These are phyloP conservation scores for Neofusicoccum kwambonambiense DNA, from an alignment of 2,329 filamentous ascomycete genomes.

Conservation along the genomic window DNA sequence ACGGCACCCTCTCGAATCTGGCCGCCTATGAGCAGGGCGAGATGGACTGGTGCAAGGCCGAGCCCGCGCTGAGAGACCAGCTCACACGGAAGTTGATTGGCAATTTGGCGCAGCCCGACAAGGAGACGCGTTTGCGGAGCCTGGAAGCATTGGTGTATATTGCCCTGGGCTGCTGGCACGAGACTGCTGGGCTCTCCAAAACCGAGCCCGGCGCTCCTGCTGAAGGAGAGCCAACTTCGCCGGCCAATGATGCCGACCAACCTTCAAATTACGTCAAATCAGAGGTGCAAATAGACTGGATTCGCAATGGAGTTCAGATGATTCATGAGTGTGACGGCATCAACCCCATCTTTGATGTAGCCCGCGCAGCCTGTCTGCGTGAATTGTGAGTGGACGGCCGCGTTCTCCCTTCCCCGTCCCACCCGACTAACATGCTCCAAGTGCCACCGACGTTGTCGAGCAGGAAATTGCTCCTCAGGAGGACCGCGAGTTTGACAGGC, in stretches of 20 bases:
- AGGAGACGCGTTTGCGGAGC: constrained; percentile 30
- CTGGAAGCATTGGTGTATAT: constrained; percentile 49
- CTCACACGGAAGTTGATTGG: constrained; percentile 54
- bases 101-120: constrained; percentile 28
- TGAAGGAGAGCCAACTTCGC: constrained; percentile 8
- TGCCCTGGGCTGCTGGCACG: constrained; percentile 49
- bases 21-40: constrained; percentile 42
- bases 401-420: not conserved
- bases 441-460: constrained; percentile 16
- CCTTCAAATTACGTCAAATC: constrained; percentile 31
- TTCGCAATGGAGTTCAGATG: constrained; percentile 44
- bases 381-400: constrained; percentile 20
- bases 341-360: constrained; percentile 38
- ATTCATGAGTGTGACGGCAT: constrained; percentile 43
- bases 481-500: constrained; percentile 38
- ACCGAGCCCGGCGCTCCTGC: constrained; percentile 16
- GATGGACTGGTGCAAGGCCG: constrained; percentile 65
- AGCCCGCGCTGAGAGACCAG: constrained; percentile 53
- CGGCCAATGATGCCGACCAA: constrained; percentile 17
- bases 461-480: constrained; percentile 27
- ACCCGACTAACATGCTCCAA: constrained; percentile 1
- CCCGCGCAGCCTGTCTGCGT: constrained; percentile 35
- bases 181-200: constrained; percentile 45
- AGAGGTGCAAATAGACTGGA: constrained; percentile 44
- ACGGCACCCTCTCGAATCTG: constrained; percentile 48